phyloP scores from a whole-genome alignment of 2,329 filamentous ascomycete species.

The Peltaster fructicola region DNA sequence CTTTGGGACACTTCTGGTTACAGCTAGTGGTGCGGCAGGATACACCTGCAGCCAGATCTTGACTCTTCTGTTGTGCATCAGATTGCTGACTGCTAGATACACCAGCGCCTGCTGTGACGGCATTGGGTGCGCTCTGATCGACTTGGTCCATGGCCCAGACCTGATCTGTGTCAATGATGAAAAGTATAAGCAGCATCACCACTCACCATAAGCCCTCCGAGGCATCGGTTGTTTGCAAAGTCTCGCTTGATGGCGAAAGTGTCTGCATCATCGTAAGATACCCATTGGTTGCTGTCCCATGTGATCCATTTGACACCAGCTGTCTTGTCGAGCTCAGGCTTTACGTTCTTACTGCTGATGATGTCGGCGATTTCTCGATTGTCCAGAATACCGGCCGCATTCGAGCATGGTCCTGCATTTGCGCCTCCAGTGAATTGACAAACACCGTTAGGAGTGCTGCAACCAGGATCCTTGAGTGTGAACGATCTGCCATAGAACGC shows the following conservation, averaged over 20 bases:
- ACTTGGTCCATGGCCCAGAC: constrained; percentile 11
- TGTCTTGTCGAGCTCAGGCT: constrained; percentile 6
- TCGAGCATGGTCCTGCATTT: constrained; percentile 13
- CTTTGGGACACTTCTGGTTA: constrained; percentile 11
- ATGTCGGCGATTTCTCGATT: constrained; percentile 11
- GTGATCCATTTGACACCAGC: constrained; percentile 15
- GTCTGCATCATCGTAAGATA: constrained; percentile 21
- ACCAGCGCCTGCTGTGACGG: constrained; percentile 14
- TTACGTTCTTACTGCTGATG: constrained; percentile 5
- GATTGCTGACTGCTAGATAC: too few relatives aligned
- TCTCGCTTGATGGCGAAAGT: constrained; percentile 20
- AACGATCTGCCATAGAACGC: constrained; percentile 29
- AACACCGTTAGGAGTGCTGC: constrained; percentile 6
- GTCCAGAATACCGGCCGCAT: constrained; percentile 7
- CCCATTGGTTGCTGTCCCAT: constrained; percentile 21
- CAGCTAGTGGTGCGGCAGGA: too few relatives aligned
- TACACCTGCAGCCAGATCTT: too few relatives aligned
- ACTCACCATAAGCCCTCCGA: constrained; percentile 15
- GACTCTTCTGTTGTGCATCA: too few relatives aligned
- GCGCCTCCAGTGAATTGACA: constrained; percentile 6
- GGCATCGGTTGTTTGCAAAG: constrained; percentile 14
- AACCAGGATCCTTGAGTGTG: constrained; percentile 10
- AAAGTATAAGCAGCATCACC: too few relatives aligned
- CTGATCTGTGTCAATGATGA: too few relatives aligned
- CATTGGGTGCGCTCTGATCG: constrained; percentile 2